Percentiles rank a stretch among this genome's conserved stretches.
phyloP scores from a whole-genome alignment of 495 filamentous ascomycete genomes.

The Xylona heveae region DNA sequence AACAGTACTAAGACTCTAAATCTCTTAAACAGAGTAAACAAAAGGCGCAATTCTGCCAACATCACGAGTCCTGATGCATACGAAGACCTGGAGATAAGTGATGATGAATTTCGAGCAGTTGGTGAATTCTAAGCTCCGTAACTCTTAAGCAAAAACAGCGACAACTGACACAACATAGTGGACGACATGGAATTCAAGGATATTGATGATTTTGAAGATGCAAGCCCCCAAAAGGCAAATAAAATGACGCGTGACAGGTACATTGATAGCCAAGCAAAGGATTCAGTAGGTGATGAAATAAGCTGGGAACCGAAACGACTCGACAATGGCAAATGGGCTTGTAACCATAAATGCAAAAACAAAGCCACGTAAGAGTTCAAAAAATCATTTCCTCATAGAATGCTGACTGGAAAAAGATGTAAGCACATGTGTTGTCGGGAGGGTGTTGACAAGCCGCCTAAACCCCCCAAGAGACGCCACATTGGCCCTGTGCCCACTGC shows the following conservation, averaged over 20 bases:
- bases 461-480: constrained; percentile 25
- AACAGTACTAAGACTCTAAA: too few species aligned
- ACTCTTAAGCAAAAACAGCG: constrained; percentile 5
- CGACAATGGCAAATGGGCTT: constrained; percentile 69
- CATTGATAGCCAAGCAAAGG: constrained; percentile 9
- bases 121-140: constrained; percentile 7
- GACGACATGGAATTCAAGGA: constrained; percentile 20
- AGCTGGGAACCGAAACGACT: constrained; percentile 2
- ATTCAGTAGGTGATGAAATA: constrained; percentile 6
- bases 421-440: constrained; percentile 82
- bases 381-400: constrained; percentile 5
- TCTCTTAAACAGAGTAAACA: constrained; percentile 1
- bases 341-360: constrained; percentile 67
- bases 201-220: constrained; percentile 23
- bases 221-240: constrained; percentile 2
- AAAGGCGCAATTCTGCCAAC: constrained; percentile 4
- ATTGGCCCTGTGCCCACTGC: too few species aligned
- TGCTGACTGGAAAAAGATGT: constrained; percentile 30
- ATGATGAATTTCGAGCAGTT: constrained; percentile 29
- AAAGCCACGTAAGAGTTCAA: constrained; percentile 29
- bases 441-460: constrained; percentile 60
- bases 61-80: constrained; percentile 22
- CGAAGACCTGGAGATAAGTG: constrained; percentile 31
- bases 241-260: too few species aligned
- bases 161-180: constrained; percentile 6